Evolutionary conservation across 2,329 filamentous ascomycete genomes (phyloP).

Genomic region (Talaromyces pinophilus): DNA sequence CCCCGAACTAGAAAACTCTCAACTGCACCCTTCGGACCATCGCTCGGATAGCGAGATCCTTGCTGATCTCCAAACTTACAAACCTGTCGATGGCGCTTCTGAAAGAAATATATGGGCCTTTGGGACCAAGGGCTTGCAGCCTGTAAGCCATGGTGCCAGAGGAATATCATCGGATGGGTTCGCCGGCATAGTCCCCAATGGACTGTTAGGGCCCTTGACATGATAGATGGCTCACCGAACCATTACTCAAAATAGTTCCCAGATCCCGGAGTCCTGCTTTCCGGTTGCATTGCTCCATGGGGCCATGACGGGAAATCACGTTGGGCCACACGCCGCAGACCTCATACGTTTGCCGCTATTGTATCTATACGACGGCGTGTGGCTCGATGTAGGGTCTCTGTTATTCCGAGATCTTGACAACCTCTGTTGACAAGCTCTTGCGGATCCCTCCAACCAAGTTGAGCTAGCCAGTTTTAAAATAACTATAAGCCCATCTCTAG

Average conservation of each 20-base stretch:
- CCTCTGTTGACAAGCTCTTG: conserved; percentile 47
- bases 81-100: neutral
- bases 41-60: neutral
- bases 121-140: neutral
- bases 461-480: conserved; percentile 29
- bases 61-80: neutral
- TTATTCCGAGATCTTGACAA: conserved; percentile 45
- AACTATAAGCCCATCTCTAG: neutral
- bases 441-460: conserved; percentile 38
- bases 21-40: neutral
- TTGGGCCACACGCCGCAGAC: neutral
- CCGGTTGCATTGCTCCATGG: neutral
- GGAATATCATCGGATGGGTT: neutral
- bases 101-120: neutral
- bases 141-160: conserved; percentile 1
- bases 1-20: neutral
- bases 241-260: neutral
- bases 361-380: conserved; percentile 29
- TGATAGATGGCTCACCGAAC: conserved; percentile 1
- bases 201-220: neutral
- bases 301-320: neutral
- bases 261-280: neutral
- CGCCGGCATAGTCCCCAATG: neutral
- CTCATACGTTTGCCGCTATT: conserved; percentile 6
- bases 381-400: conserved; percentile 48